phyloP scores from a whole-genome alignment of 441 rosid species.

The Pelargonium cotyledonis region DNA sequence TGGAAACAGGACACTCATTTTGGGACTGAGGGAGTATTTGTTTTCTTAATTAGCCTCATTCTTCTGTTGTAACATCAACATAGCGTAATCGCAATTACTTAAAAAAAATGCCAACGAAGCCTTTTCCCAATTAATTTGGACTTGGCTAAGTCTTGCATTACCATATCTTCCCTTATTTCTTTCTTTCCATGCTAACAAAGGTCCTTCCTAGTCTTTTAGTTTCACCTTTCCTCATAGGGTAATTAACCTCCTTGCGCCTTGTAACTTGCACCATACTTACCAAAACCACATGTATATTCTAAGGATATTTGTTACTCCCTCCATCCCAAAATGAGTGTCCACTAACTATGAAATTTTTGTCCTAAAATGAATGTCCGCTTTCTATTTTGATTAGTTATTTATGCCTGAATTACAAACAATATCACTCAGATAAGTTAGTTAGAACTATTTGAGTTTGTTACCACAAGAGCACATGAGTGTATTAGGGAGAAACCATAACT shows the following conservation, averaged over 20 bases:
- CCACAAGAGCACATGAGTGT: too few species aligned
- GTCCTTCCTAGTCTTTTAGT: neutral
- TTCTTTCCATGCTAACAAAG: neutral
- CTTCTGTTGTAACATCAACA: constrained; percentile 4
- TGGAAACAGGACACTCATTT: too few species aligned
- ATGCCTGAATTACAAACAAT: too few species aligned
- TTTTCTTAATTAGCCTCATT: constrained; percentile 10
- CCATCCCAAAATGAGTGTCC: too few species aligned
- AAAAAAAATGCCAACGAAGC: neutral
- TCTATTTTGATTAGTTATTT: too few species aligned
- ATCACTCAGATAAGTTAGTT: too few species aligned
- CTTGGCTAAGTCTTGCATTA: neutral
- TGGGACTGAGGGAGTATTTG: neutral
- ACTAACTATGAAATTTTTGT: too few species aligned
- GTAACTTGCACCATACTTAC: neutral
- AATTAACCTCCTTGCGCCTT: too few species aligned
- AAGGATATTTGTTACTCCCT: neutral
- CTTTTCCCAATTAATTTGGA: neutral
- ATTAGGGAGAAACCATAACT: too few species aligned
- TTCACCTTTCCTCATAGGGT: too few species aligned
- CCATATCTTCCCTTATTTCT: neutral
- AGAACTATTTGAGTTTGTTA: too few species aligned
- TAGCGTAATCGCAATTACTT: neutral
- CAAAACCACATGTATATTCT: neutral
- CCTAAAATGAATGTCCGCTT: too few species aligned